These are phyloP conservation scores for Capsicum chinense DNA, from an alignment of 257 asterid species.

Conservation along the genomic window DNA sequence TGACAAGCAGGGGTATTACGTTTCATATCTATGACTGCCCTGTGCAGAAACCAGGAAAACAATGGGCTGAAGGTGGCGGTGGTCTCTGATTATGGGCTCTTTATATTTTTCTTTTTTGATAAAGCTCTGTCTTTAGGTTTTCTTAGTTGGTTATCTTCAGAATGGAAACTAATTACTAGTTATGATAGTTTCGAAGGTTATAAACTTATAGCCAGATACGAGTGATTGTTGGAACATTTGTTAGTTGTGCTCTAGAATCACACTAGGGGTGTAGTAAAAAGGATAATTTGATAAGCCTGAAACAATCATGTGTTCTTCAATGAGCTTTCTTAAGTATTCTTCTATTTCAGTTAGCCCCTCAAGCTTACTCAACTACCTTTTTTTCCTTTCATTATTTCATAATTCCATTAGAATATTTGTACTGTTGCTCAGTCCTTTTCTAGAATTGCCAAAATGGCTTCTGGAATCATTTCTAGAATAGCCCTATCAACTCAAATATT, in stretches of 20 bases:
- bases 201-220: neutral
- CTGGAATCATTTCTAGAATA: neutral
- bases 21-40: neutral
- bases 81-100: neutral
- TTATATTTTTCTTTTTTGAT: neutral
- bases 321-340: neutral
- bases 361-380: neutral
- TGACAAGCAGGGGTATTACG: neutral
- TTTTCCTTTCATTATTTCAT: neutral
- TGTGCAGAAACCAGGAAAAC: slow-evolving; percentile 11
- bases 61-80: slow-evolving; percentile 8
- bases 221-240: neutral
- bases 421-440: neutral
- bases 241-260: slow-evolving; percentile 16
- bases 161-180: neutral
- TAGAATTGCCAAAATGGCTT: neutral
- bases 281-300: neutral
- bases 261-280: neutral
- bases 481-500: neutral
- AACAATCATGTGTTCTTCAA: neutral
- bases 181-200: neutral
- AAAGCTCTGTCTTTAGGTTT: neutral
- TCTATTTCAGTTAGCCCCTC: neutral
- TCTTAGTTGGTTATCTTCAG: neutral
- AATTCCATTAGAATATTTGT: neutral